Percentiles rank a stretch among this genome's conserved stretches.
Evolutionary conservation across 1,284 basidiomycete genomes (phyloP).

Genomic region (Volvariella surrecta): DNA sequence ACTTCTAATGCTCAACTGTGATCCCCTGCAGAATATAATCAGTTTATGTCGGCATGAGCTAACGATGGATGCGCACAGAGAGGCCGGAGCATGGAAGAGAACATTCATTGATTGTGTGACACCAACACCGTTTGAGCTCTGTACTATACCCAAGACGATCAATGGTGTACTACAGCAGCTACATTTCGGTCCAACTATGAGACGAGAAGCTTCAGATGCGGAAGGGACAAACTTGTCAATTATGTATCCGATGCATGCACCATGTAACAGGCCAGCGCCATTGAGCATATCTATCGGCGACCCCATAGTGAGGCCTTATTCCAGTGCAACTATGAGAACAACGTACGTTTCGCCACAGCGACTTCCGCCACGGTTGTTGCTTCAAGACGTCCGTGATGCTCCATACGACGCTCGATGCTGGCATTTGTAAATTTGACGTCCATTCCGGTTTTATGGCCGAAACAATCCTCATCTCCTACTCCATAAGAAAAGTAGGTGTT

Average conservation of each 20-base stretch:
- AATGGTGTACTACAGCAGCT: slow-evolving; percentile 61
- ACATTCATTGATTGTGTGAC: slow-evolving; percentile 65
- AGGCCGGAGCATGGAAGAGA: slow-evolving; percentile 57
- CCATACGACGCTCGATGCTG: slow-evolving; percentile 33
- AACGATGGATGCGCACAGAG: slow-evolving; percentile 45
- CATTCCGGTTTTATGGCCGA: slow-evolving; percentile 51
- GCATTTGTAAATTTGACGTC: slow-evolving; percentile 52
- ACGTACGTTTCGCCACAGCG: slow-evolving; percentile 47
- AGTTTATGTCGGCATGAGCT: too few relatives aligned
- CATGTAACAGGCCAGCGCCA: slow-evolving; percentile 64
- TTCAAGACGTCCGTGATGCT: slow-evolving; percentile 40
- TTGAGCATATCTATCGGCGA: slow-evolving; percentile 56
- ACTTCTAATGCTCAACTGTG: slow-evolving; percentile 46
- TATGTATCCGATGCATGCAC: slow-evolving; percentile 61
- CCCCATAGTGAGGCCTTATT: background rate
- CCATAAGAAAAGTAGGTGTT: slow-evolving; percentile 62
- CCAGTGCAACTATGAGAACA: background rate
- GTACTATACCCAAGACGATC: slow-evolving; percentile 50
- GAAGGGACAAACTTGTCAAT: slow-evolving; percentile 65
- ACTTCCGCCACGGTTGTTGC: slow-evolving; percentile 53
- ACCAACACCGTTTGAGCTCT: slow-evolving; percentile 58
- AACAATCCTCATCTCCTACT: slow-evolving; percentile 49
- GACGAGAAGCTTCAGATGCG: background rate
- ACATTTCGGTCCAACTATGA: slow-evolving; percentile 5
- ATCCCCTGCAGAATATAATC: too few relatives aligned